Percentiles rank a stretch among this genome's conserved stretches.
Conservation (phyloP, 2,329 filamentous ascomycete species). For the Cladosporium velox region DNA sequence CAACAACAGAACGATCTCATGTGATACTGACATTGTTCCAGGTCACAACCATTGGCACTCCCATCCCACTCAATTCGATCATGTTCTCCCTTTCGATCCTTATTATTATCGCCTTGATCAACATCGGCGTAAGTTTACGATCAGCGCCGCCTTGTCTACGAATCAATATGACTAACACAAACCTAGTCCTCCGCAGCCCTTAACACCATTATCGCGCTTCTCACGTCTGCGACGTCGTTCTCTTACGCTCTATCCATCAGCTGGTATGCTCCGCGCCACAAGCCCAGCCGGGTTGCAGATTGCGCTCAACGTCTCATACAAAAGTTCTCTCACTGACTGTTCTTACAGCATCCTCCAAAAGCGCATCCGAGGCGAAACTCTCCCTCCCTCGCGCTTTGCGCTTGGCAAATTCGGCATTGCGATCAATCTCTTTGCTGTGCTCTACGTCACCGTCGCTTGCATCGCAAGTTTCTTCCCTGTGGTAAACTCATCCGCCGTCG, state of each 20-base stretch:
- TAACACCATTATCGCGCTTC: slow-evolving; percentile 43
- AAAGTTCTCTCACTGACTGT: neutral
- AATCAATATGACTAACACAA: neutral
- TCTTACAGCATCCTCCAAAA: slow-evolving; percentile 21
- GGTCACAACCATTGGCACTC: slow-evolving; percentile 12
- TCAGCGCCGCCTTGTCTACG: neutral
- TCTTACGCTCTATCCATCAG: slow-evolving; percentile 46
- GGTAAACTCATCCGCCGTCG: slow-evolving; percentile 29
- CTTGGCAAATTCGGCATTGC: slow-evolving; percentile 29
- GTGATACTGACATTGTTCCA: neutral
- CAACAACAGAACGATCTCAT: neutral
- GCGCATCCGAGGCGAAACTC: slow-evolving; percentile 26
- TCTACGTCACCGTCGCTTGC: slow-evolving; percentile 33
- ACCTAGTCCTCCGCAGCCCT: slow-evolving; percentile 33
- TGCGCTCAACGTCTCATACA: neutral
- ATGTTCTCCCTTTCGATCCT: slow-evolving; percentile 30
- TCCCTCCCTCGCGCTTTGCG: slow-evolving; percentile 29
- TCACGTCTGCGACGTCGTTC: slow-evolving; percentile 41
- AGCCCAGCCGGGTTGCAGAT: neutral
- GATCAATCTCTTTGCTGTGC: slow-evolving; percentile 30
- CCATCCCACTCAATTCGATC: slow-evolving; percentile 30
- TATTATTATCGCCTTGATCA: slow-evolving; percentile 31
- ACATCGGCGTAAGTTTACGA: slow-evolving; percentile 23
- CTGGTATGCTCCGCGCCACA: slow-evolving; percentile 22
- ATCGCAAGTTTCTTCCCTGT: slow-evolving; percentile 35